These are phyloP conservation scores for Trichophyton benhamiae DNA, from an alignment of 2,329 filamentous ascomycete genomes.

Conservation along the genomic window DNA sequence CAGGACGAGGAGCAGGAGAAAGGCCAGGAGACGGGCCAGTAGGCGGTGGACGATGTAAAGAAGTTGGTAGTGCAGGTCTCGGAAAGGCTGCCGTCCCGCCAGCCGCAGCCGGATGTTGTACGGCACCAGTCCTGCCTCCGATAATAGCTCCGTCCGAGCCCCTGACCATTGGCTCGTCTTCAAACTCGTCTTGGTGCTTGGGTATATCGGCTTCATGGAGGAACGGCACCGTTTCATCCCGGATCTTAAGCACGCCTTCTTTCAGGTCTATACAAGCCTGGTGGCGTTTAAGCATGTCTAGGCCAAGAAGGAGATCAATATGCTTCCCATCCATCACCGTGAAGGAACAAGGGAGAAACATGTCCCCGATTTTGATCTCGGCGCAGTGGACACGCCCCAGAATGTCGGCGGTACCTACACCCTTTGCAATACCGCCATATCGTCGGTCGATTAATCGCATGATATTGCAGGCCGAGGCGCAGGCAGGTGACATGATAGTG, in stretches of 20 bases:
- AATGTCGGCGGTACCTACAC: conserved; percentile 88
- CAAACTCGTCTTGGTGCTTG: conserved; percentile 60
- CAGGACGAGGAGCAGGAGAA: too few species aligned
- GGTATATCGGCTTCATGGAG: conserved; percentile 88
- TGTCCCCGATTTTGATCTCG: conserved; percentile 80
- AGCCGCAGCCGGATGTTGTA: conserved; percentile 28
- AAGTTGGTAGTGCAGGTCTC: conserved; percentile 15
- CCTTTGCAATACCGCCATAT: conserved; percentile 81
- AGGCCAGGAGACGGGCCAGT: too few species aligned
- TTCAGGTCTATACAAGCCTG: conserved; percentile 84
- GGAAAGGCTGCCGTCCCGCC: conserved; percentile 6
- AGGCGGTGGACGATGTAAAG: conserved; percentile 8
- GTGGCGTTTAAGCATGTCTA: conserved; percentile 95
- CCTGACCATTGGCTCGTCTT: conserved; percentile 69
- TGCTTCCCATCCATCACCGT: conserved; percentile 99
- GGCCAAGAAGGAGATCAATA: conserved; percentile 79
- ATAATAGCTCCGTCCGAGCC: conserved; percentile 85
- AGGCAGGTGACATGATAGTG: conserved; percentile 95
- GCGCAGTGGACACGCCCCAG: conserved; percentile 91
- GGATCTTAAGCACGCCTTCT: conserved; percentile 74
- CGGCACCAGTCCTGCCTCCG: conserved; percentile 66
- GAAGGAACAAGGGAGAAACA: conserved; percentile 86
- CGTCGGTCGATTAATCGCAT: conserved; percentile 90
- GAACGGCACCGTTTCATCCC: conserved; percentile 78
- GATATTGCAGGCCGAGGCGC: conserved; percentile 84